phyloP scores from a whole-genome alignment of 176 grass and related monocot genomes.

The Hordeum vulgare region DNA sequence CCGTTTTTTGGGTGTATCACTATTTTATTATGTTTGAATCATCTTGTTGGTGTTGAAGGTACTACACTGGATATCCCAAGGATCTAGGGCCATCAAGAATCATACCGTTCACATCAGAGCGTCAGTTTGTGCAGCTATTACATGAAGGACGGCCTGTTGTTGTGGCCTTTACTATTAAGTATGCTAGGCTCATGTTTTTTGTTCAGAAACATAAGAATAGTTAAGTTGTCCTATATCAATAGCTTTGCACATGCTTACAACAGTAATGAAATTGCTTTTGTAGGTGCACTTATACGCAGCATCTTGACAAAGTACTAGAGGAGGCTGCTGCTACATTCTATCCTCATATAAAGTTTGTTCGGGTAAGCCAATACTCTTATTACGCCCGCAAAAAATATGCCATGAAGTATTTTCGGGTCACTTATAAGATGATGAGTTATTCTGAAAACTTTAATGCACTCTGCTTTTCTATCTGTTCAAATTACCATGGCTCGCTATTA shows the following conservation, averaged over 20 bases:
- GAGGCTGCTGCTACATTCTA: conserved; percentile 80
- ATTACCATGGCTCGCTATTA: neutral
- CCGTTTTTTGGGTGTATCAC: neutral
- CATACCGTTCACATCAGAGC: conserved; percentile 83
- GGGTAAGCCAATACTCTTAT: conserved; percentile 36
- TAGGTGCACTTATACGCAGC: conserved; percentile 76
- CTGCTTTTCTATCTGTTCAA: neutral
- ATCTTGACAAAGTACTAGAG: conserved; percentile 85
- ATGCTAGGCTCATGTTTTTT: conserved; percentile 6
- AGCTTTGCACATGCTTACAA: neutral
- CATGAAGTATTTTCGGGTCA: neutral
- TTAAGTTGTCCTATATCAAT: neutral
- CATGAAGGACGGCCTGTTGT: conserved; percentile 82
- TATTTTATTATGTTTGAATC: neutral
- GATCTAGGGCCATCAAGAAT: conserved; percentile 73
- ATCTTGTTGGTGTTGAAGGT: conserved; percentile 43
- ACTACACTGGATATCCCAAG: conserved; percentile 95
- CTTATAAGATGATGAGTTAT: neutral
- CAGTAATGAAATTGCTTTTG: conserved; percentile 23
- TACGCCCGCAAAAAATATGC: neutral
- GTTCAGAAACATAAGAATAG: conserved; percentile 5
- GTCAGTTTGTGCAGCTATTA: conserved; percentile 75
- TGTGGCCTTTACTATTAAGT: conserved; percentile 95
- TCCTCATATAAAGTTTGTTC: conserved; percentile 75
- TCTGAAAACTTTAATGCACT: neutral